These are phyloP conservation scores for Hypholoma fasciculare DNA, from an alignment of 768 basidiomycete species.

Conservation along the genomic window DNA sequence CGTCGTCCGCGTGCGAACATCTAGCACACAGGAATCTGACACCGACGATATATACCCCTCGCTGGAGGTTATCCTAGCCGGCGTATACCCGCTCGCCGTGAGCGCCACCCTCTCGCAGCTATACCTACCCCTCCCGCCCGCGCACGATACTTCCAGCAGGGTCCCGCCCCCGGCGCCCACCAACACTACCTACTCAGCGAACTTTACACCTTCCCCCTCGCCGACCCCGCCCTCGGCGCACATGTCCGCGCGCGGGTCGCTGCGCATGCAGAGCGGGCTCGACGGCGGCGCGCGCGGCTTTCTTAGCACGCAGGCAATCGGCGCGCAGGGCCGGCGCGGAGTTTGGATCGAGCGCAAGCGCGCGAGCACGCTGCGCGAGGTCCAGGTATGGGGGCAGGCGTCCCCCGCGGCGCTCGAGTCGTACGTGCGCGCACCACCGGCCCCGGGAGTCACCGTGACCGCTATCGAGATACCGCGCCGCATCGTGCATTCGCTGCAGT, in stretches of 20 bases:
- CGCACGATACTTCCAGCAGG: neutral
- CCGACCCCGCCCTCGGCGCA: constrained; percentile 12
- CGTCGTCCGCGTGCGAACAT: constrained; percentile 26
- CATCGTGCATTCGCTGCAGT: constrained; percentile 30
- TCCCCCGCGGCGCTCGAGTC: neutral
- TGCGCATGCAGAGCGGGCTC: neutral
- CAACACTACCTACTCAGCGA: constrained; percentile 8
- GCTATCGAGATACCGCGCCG: constrained; percentile 26
- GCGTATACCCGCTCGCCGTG: constrained; percentile 42
- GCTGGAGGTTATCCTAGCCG: constrained; percentile 40
- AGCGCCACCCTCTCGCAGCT: constrained; percentile 13
- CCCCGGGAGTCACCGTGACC: neutral
- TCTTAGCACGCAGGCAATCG: constrained; percentile 48
- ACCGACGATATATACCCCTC: constrained; percentile 7
- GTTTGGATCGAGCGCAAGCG: constrained; percentile 56
- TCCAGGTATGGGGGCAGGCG: constrained; percentile 41
- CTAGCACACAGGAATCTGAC: neutral
- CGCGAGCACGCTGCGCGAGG: constrained; percentile 39
- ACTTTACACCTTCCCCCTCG: constrained; percentile 12
- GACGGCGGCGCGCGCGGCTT: constrained; percentile 39
- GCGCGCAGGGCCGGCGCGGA: constrained; percentile 49
- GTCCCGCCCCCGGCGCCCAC: neutral
- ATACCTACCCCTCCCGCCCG: constrained; percentile 2
- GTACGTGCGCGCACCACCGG: neutral
- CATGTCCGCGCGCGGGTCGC: neutral